Base-by-base conservation (phyloP, 2,329 filamentous ascomycete genomes). In the Epicoccum nigrum region DNA sequence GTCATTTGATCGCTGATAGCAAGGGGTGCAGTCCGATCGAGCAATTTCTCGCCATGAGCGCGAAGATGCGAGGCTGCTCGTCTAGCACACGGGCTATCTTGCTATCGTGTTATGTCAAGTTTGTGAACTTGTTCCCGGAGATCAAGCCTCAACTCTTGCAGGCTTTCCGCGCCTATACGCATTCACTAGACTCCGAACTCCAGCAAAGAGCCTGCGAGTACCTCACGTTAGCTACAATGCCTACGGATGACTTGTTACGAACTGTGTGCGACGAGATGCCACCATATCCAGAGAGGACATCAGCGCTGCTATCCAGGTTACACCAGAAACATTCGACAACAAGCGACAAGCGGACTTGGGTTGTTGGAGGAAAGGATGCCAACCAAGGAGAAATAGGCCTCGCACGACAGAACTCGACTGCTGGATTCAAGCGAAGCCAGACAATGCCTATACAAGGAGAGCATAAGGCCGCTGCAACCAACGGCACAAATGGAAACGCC, bases 191-290 rank as follows among this genome's bases (percentile, higher is more conserved):
- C 72, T 90, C 94, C 0, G 94, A 99, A 72, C 80, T 99, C 59
- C 94, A 99, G 73, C 94, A 99, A 76, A 82, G 94, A 75, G 93
- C 94, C 12, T 99, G 92, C 76, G 94, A 99, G 72, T 99, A 97
- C 72, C 80, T 97, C 53, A 86, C 89, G 0, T 80, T 99, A 56
- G 91, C 92, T 15, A 92, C 84, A 27, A 82, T 95, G 71, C 89
- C 91, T 0, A 91, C 90, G 0, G 94, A 99, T 65, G 92, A 97
- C 59, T 82, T 99, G 6, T 80, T 99, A 11, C 86, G 94, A 43
- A 97, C 94, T 0, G 87, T 99, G 5, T 96, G 92, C 72, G 94
- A 99, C 64, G 94, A 99, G 73, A 99, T 99, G 95, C 94, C 94
- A 2, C 92, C 94, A 0, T 99, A 97, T 76, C 95, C 94, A 0